Percentiles rank a stretch among this genome's conserved stretches.
Evolutionary conservation across 2,329 filamentous ascomycete genomes (phyloP).

Genomic region (Stachybotrys chartarum): DNA sequence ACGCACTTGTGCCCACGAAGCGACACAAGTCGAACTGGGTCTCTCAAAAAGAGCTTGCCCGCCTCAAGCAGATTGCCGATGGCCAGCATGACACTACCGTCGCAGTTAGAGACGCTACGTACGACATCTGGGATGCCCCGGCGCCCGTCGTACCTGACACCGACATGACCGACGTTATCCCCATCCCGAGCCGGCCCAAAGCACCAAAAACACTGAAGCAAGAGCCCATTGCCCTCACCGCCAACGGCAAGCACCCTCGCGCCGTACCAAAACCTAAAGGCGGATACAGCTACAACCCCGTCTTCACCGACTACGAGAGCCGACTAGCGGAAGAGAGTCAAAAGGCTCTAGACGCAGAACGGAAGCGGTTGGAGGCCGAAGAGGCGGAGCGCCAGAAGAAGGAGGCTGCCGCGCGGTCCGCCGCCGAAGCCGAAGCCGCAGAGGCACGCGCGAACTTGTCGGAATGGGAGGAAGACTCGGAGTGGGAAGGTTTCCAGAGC

Average conservation of each 20-base stretch:
- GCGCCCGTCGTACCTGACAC: slow-evolving; percentile 26
- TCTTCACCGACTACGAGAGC: slow-evolving; percentile 77
- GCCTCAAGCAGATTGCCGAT: slow-evolving; percentile 73
- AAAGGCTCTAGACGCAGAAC: slow-evolving; percentile 73
- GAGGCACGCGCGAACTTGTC: slow-evolving; percentile 58
- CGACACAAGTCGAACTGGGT: slow-evolving; percentile 72
- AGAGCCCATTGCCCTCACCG: slow-evolving; percentile 74
- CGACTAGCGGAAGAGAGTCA: slow-evolving; percentile 68
- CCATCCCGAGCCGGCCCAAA: slow-evolving; percentile 57
- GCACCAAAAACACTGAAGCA: slow-evolving; percentile 70
- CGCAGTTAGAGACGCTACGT: slow-evolving; percentile 53
- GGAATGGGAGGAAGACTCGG: slow-evolving; percentile 80
- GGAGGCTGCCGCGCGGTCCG: slow-evolving; percentile 62
- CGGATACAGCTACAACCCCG: slow-evolving; percentile 88
- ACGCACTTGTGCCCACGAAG: slow-evolving; percentile 70
- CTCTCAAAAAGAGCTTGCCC: slow-evolving; percentile 73
- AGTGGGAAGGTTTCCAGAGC: slow-evolving; percentile 86
- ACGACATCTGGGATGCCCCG: slow-evolving; percentile 70
- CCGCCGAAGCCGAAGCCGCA: slow-evolving; percentile 67
- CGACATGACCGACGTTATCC: slow-evolving; percentile 49
- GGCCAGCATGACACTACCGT: slow-evolving; percentile 53
- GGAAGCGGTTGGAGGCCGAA: slow-evolving; percentile 60
- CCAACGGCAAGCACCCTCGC: slow-evolving; percentile 70
- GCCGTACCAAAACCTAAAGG: slow-evolving; percentile 73
- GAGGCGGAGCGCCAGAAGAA: slow-evolving; percentile 59